A percentile compares a stretch with the other conserved stretches of the same genome.
These are phyloP conservation scores for Penicillium sp. DNA, from an alignment of 2,329 filamentous ascomycete species.

Conservation along the genomic window DNA sequence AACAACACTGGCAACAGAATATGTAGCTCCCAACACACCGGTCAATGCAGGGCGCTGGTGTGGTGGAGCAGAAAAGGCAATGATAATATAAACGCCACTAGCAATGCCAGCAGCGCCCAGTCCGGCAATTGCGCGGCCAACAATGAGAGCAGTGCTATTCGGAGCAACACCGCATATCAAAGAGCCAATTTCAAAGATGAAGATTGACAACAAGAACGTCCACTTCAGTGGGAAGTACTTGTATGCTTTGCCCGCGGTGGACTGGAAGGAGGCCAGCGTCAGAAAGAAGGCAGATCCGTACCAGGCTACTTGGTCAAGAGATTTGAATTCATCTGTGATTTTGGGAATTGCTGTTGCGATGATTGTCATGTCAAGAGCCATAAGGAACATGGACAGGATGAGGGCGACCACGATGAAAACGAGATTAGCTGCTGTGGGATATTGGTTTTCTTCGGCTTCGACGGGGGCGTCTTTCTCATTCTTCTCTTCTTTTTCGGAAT, in stretches of 20 bases:
- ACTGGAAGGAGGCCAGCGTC: constrained; percentile 30
- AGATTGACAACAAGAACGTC: constrained; percentile 32
- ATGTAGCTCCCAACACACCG: constrained; percentile 48
- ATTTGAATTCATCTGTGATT: constrained; percentile 25
- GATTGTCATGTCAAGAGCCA: constrained; percentile 22
- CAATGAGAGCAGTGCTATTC: constrained; percentile 32
- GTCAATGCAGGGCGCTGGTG: constrained; percentile 22
- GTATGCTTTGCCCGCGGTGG: constrained; percentile 29
- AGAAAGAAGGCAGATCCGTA: constrained; percentile 36
- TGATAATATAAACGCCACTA: constrained; percentile 25
- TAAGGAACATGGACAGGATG: constrained; percentile 16
- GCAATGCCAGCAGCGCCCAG: constrained; percentile 31
- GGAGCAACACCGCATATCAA: constrained; percentile 38
- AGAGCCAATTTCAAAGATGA: constrained; percentile 40
- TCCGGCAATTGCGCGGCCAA: constrained; percentile 36
- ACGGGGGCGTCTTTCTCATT: not conserved
- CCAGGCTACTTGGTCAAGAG: constrained; percentile 32
- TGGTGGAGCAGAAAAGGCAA: constrained; percentile 19
- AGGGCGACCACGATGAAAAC: constrained; percentile 14
- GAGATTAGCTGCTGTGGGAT: constrained; percentile 12
- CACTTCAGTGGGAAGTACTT: constrained; percentile 30
- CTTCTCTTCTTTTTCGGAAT: not conserved
- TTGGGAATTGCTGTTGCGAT: constrained; percentile 30
- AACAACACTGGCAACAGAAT: constrained; percentile 46
- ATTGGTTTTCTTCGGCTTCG: constrained; percentile 7